These are phyloP conservation scores for Parasitella parasitica DNA, from an alignment of 371 early-diverging fungal genomes.

Conservation along the genomic window DNA sequence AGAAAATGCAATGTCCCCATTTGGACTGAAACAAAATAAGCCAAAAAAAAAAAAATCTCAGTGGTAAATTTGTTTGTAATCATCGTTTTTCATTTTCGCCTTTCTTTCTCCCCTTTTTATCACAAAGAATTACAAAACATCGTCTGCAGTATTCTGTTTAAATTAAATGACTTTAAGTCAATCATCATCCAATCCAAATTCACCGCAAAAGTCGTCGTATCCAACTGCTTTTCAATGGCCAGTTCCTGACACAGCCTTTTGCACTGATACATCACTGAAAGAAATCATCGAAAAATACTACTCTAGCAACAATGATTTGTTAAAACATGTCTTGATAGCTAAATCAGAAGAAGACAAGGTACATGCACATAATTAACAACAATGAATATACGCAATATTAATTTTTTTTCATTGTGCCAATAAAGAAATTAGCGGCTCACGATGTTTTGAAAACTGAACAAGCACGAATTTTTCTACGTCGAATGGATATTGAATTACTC, in stretches of 20 bases:
- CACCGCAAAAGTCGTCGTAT: slow-evolving; percentile 8
- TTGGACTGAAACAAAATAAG: background rate
- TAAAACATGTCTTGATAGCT: slow-evolving; percentile 45
- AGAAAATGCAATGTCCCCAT: background rate
- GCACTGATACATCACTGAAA: slow-evolving; percentile 34
- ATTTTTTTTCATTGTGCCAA: background rate
- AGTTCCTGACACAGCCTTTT: slow-evolving; percentile 10
- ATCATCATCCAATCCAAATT: slow-evolving; percentile 7
- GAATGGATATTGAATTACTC: slow-evolving; percentile 37
- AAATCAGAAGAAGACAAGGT: slow-evolving; percentile 59
- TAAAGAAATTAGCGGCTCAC: slow-evolving; percentile 41
- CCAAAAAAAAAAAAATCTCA: background rate
- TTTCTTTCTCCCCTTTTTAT: background rate
- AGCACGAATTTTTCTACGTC: slow-evolving; percentile 34
- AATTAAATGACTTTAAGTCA: slow-evolving; percentile 4
- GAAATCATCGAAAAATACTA: slow-evolving; percentile 46
- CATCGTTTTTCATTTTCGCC: background rate
- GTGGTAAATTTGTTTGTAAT: background rate
- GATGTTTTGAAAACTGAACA: slow-evolving; percentile 37
- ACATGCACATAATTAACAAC: background rate
- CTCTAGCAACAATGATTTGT: slow-evolving; percentile 37
- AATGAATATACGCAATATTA: background rate
- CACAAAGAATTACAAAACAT: background rate
- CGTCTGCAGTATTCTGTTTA: background rate
- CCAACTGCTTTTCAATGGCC: slow-evolving; percentile 32